Conservation (phyloP, 495 filamentous ascomycete genomes). For the Penicillium macrosclerotiorum region DNA sequence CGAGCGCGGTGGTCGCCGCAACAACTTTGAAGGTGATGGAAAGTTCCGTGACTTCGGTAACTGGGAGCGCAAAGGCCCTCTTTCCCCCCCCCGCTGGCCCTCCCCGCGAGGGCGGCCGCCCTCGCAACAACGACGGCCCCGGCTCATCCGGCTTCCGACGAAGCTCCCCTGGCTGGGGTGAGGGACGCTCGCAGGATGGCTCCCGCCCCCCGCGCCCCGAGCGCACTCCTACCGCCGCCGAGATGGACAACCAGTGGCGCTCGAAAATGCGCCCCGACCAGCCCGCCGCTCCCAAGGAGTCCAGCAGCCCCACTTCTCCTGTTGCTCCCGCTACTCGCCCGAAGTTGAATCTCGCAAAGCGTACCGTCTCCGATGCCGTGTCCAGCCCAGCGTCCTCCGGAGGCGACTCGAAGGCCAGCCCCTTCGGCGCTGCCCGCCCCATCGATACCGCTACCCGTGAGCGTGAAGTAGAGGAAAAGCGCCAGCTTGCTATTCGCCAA, state of each 20-base stretch:
- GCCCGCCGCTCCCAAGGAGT: constrained; percentile 55
- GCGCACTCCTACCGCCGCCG: constrained; percentile 76
- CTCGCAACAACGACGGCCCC: constrained; percentile 62
- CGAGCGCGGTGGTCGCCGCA: constrained; percentile 50
- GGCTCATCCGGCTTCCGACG: constrained; percentile 56
- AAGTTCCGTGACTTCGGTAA: constrained; percentile 84
- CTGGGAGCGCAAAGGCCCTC: constrained; percentile 94
- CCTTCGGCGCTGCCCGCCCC: constrained; percentile 86
- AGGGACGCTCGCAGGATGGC: constrained; percentile 74
- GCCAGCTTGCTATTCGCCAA: constrained; percentile 65
- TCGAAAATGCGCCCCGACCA: constrained; percentile 76
- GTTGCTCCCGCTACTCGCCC: constrained; percentile 59
- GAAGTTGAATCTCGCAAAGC: constrained; percentile 79
- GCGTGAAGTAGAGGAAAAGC: constrained; percentile 85
- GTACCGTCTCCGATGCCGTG: constrained; percentile 76
- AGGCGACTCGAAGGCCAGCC: constrained; percentile 76
- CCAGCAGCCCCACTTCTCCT: constrained; percentile 57
- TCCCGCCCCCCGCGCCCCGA: constrained; percentile 84
- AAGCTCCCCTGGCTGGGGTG: constrained; percentile 82
- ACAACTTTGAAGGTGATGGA: constrained; percentile 67
- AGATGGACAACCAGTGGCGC: constrained; percentile 85
- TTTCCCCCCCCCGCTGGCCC: constrained; percentile 66
- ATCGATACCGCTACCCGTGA: constrained; percentile 88
- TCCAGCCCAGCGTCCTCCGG: constrained; percentile 42
- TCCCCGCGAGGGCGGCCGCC: constrained; percentile 66